A percentile compares a stretch with the other conserved stretches of the same genome.
Conservation (phyloP, 2,329 filamentous ascomycete species). For the Aspergillus unguis region DNA sequence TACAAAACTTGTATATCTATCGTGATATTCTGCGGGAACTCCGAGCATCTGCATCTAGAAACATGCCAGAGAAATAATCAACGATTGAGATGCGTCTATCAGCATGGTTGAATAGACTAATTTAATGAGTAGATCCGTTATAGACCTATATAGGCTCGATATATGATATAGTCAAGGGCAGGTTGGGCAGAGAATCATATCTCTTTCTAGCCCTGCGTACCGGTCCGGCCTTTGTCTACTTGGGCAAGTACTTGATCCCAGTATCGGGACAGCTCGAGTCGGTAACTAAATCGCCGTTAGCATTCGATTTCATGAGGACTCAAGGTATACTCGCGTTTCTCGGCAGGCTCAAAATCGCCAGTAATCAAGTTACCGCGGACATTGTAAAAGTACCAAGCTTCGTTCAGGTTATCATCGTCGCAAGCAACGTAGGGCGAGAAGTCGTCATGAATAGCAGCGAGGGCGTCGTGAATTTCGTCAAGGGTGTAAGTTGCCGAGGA, state of each 20-base stretch:
- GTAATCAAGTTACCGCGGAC: slow-evolving; percentile 57
- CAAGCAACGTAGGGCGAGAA: slow-evolving; percentile 53
- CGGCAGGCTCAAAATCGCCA: slow-evolving; percentile 58
- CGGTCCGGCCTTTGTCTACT: slow-evolving; percentile 31
- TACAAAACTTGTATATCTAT: too few relatives aligned
- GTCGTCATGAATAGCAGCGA: slow-evolving; percentile 47
- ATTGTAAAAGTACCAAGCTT: slow-evolving; percentile 55
- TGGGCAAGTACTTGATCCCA: slow-evolving; percentile 65
- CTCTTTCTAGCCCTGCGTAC: neutral
- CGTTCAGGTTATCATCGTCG: slow-evolving; percentile 46
- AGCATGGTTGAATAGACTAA: too few relatives aligned
- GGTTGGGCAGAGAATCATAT: too few relatives aligned
- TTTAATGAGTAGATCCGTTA: too few relatives aligned
- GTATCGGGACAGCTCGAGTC: slow-evolving; percentile 59
- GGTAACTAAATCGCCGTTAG: slow-evolving; percentile 20
- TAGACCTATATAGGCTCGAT: too few relatives aligned
- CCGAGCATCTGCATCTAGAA: too few relatives aligned
- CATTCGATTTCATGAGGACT: neutral
- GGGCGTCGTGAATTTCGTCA: slow-evolving; percentile 50
- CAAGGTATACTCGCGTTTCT: slow-evolving; percentile 40
- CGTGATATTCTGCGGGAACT: too few relatives aligned
- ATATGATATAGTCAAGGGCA: too few relatives aligned
- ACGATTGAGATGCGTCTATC: too few relatives aligned
- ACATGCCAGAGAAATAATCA: too few relatives aligned
- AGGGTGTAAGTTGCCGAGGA: slow-evolving; percentile 50